These are phyloP conservation scores for Chaetomium strumarium DNA, from an alignment of 2,329 filamentous ascomycete species.

Conservation along the genomic window DNA sequence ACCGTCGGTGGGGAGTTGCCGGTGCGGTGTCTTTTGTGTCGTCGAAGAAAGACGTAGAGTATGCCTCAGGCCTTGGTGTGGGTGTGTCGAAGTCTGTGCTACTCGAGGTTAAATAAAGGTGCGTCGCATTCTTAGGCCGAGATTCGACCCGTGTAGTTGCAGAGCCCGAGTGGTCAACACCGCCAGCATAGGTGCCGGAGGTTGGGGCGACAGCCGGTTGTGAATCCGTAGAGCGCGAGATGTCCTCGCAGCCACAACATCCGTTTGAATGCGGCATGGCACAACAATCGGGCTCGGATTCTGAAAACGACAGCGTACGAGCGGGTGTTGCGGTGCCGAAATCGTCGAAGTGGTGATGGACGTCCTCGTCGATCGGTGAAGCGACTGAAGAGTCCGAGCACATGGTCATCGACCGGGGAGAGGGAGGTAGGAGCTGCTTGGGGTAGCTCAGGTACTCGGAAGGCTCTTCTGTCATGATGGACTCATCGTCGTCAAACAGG, in stretches of 20 bases:
- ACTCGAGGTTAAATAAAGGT: background rate
- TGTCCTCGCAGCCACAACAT: conserved; percentile 34
- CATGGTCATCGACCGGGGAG: conserved; percentile 47
- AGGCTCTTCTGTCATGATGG: conserved; percentile 43
- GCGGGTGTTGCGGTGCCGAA: conserved; percentile 35
- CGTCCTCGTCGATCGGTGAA: conserved; percentile 32
- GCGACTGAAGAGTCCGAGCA: conserved; percentile 40
- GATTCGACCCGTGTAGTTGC: background rate
- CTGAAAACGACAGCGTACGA: conserved; percentile 48
- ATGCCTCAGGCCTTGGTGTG: conserved; percentile 25
- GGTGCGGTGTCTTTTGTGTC: conserved; percentile 24
- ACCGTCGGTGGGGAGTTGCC: conserved; percentile 29
- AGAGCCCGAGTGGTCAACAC: conserved; percentile 9
- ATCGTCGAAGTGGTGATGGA: conserved; percentile 30
- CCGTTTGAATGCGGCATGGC: conserved; percentile 26
- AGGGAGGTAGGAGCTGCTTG: conserved; percentile 35
- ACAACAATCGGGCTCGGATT: conserved; percentile 41
- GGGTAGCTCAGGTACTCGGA: conserved; percentile 28
- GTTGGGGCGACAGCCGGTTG: conserved; percentile 33
- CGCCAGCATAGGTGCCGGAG: background rate
- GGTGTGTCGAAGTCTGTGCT: conserved; percentile 23
- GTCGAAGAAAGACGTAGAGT: conserved; percentile 24
- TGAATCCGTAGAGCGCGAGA: conserved; percentile 41
- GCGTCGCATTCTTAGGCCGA: conserved; percentile 2
- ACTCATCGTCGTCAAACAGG: conserved; percentile 39